These are phyloP conservation scores for Kwoniella shivajii DNA, from an alignment of 1,284 basidiomycete genomes.

Conservation along the genomic window DNA sequence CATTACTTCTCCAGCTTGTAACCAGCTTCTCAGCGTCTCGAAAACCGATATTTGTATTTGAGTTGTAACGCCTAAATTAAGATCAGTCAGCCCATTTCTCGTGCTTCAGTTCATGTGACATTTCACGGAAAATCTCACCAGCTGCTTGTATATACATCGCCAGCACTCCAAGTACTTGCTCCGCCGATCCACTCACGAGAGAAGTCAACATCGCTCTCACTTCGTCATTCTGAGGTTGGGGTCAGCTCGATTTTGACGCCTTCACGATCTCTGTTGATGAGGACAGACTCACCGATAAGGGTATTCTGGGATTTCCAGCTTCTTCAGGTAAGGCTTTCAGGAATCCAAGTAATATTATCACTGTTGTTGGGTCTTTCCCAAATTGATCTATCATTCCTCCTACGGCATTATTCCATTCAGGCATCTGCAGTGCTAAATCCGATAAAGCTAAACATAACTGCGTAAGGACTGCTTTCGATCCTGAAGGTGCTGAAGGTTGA, in stretches of 20 bases:
- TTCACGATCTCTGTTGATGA: background rate
- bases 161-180: constrained; percentile 74
- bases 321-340: constrained; percentile 92
- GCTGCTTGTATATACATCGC: constrained; percentile 86
- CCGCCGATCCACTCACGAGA: constrained; percentile 72
- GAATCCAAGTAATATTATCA: constrained; percentile 84
- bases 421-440: constrained; percentile 87
- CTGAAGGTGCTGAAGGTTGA: constrained; percentile 58
- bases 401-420: constrained; percentile 80
- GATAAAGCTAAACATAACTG: constrained; percentile 89
- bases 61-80: constrained; percentile 70
- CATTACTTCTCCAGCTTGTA: constrained; percentile 81
- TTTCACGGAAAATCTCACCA: constrained; percentile 59
- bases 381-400: constrained; percentile 81
- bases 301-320: constrained; percentile 80
- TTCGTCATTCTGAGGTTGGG: constrained; percentile 68
- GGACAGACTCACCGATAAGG: constrained; percentile 69
- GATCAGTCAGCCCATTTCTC: background rate
- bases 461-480: constrained; percentile 82
- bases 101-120: no score
- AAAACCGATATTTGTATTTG: constrained; percentile 86
- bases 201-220: constrained; percentile 67
- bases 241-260: constrained; percentile 3
- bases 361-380: constrained; percentile 79
- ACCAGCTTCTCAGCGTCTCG: constrained; percentile 82